A percentile compares a stretch with the other conserved stretches of the same genome.
Conservation (phyloP, 2,329 filamentous ascomycete genomes). For the Neonectria magnoliae region DNA sequence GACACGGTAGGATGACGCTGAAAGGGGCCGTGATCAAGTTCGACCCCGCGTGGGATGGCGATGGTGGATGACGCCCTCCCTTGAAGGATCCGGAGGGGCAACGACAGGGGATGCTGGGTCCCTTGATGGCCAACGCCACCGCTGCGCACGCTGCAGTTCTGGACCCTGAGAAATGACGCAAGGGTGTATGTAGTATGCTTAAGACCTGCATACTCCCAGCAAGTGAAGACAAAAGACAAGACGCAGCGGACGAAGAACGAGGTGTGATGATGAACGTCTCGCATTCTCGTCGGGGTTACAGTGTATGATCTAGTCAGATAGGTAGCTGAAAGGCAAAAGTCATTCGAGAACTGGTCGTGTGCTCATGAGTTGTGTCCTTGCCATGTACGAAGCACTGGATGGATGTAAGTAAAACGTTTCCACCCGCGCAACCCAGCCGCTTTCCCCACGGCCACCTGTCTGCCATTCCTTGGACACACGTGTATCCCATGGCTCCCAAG, state of each 20-base stretch:
- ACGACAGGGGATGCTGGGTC: too few species aligned
- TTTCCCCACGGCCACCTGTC: slow-evolving; percentile 19
- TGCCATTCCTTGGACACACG: slow-evolving; percentile 34
- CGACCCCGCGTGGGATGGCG: background rate
- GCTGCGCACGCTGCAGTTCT: slow-evolving; percentile 15
- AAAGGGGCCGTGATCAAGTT: background rate
- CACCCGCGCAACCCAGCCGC: slow-evolving; percentile 6
- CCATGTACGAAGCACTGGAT: background rate
- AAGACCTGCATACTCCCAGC: background rate
- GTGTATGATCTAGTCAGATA: background rate
- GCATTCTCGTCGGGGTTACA: background rate
- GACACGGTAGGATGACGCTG: background rate
- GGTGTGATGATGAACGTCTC: background rate
- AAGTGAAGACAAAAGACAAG: too few species aligned
- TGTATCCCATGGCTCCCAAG: slow-evolving; percentile 38
- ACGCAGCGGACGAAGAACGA: background rate
- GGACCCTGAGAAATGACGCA: slow-evolving; percentile 30
- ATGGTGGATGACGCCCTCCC: background rate
- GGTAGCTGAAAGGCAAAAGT: background rate
- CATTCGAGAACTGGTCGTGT: slow-evolving; percentile 28
- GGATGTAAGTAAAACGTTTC: background rate
- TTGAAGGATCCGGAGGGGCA: too few species aligned
- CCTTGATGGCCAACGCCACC: slow-evolving; percentile 32
- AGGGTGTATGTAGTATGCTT: background rate
- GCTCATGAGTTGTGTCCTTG: slow-evolving; percentile 14